Base-by-base conservation (phyloP, 2,329 filamentous ascomycete species). In the Aspergillaceae sp. region DNA sequence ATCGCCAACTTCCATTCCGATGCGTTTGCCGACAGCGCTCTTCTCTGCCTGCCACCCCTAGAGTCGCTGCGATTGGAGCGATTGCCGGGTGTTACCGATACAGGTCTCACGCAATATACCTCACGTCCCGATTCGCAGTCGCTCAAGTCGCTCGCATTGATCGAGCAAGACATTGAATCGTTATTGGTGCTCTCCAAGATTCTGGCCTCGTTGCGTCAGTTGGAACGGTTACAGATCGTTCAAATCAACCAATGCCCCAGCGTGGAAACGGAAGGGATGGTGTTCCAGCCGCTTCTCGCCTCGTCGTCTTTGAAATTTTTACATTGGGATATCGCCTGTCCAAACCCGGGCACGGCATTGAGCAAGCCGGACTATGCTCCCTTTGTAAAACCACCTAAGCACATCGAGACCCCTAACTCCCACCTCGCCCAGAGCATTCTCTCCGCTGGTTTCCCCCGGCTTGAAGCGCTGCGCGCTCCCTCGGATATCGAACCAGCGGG, bases 61-160 rank as follows among this genome's bases (percentile, higher is more conserved):
- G 64, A 68, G 33, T 78, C 75, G 0, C 65, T 82, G 8, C 71
- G 78, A 3, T 67, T 82, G 29, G 76, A 81, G 52, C 70, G 72
- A 42, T 66, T 81, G 6, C 67, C 67, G 7, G 79, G 78, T 2
- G 58, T 82, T 38, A 78, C 75, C 2, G 78, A 80, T 48, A 66
- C 70, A 38, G 78, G 78, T 7, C 62, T 82, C 30, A 65, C 71
- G 6, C 72, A 74, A 34, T 77, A 78, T 50, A 65, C 71, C 4
- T 69, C 68, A 8, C 74, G 72, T 4, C 63, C 67, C 3, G 66
- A 71, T 37, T 72, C 74, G 6, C 58, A 51, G 2, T 65, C 66
- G 0, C 61, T 81, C 5, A 63, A 71, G 46, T 69, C 63, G 1
- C 60, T 82, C 33, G 67, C 68, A 10, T 58, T 82, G 9, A 67